Percentiles rank a stretch among this genome's conserved stretches.
phyloP scores from a whole-genome alignment of 495 filamentous ascomycete genomes.

The Hypoxylon fuscum region DNA sequence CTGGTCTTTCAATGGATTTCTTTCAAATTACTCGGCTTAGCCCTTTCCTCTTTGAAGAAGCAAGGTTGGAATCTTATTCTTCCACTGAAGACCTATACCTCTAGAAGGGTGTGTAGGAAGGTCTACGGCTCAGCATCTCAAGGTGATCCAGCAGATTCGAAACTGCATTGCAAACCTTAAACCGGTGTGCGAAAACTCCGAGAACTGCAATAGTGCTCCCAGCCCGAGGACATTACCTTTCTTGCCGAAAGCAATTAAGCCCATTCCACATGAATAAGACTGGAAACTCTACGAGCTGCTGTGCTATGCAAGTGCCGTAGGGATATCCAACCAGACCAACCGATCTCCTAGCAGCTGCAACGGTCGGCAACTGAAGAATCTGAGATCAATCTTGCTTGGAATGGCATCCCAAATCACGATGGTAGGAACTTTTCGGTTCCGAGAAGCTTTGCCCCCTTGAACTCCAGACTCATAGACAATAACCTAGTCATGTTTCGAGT shows the following conservation, averaged over 20 bases:
- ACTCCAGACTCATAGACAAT: constrained; percentile 12
- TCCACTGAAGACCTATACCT: too few relatives aligned
- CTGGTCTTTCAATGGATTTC: too few relatives aligned
- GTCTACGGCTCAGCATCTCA: constrained; percentile 1
- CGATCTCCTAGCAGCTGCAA: constrained; percentile 12
- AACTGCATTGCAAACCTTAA: constrained; percentile 10
- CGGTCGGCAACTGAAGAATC: constrained; percentile 8
- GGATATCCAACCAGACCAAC: background rate
- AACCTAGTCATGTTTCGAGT: constrained; percentile 30
- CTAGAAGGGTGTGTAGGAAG: background rate
- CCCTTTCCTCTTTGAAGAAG: too few relatives aligned
- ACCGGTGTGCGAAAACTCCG: constrained; percentile 2
- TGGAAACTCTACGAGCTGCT: background rate
- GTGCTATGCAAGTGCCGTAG: background rate
- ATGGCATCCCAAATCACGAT: constrained; percentile 2
- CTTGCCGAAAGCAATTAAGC: constrained; percentile 1
- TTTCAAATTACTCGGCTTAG: too few relatives aligned
- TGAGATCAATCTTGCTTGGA: constrained; percentile 8
- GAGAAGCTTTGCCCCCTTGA: constrained; percentile 29
- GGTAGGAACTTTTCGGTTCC: constrained; percentile 15
- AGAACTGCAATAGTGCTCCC: constrained; percentile 3
- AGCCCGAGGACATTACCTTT: constrained; percentile 4
- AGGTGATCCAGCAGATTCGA: constrained; percentile 6
- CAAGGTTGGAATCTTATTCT: too few relatives aligned
- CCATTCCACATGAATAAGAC: background rate